These are phyloP conservation scores for Scheffersomyces insectosa DNA, from an alignment of 1,139 yeast genomes.

Conservation along the genomic window DNA sequence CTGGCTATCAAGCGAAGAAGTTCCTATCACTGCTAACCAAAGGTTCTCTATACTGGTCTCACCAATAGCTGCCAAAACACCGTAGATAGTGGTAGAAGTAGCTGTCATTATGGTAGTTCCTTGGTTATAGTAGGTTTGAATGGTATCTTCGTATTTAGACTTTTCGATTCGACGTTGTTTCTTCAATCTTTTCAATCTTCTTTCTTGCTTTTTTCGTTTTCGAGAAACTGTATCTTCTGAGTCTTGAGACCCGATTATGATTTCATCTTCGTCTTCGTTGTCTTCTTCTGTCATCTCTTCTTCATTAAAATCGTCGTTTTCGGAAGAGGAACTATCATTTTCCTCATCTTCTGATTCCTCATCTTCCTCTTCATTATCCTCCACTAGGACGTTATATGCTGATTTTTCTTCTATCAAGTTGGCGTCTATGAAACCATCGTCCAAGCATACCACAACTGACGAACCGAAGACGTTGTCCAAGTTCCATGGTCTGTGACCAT, in stretches of 20 bases:
- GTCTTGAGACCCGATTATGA: slow-evolving; percentile 28
- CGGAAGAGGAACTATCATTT: slow-evolving; percentile 9
- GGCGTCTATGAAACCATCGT: slow-evolving; percentile 75
- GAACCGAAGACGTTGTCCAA: slow-evolving; percentile 89
- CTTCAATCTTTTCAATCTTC: slow-evolving; percentile 26
- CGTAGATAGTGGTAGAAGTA: slow-evolving; percentile 75
- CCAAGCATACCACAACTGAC: slow-evolving; percentile 76
- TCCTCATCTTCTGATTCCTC: slow-evolving; percentile 34
- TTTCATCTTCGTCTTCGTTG: slow-evolving; percentile 27
- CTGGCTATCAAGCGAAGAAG: slow-evolving; percentile 74
- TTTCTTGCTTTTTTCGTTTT: slow-evolving; percentile 35
- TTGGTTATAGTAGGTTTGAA: slow-evolving; percentile 75
- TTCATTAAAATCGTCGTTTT: slow-evolving; percentile 22
- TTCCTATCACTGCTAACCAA: slow-evolving; percentile 90
- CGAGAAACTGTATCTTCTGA: slow-evolving; percentile 33
- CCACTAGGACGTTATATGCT: slow-evolving; percentile 55
- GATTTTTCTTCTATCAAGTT: slow-evolving; percentile 51
- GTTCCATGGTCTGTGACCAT: slow-evolving; percentile 96
- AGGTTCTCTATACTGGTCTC: slow-evolving; percentile 58
- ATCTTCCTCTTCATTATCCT: slow-evolving; percentile 28
- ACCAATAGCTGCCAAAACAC: slow-evolving; percentile 74
- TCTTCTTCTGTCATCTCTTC: slow-evolving; percentile 20
- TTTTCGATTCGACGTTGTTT: slow-evolving; percentile 29
- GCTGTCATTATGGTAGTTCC: slow-evolving; percentile 82
- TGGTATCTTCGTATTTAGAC: slow-evolving; percentile 56